Conservation (phyloP, 2,329 filamentous ascomycete species). For the Fusarium liriodendri region DNA sequence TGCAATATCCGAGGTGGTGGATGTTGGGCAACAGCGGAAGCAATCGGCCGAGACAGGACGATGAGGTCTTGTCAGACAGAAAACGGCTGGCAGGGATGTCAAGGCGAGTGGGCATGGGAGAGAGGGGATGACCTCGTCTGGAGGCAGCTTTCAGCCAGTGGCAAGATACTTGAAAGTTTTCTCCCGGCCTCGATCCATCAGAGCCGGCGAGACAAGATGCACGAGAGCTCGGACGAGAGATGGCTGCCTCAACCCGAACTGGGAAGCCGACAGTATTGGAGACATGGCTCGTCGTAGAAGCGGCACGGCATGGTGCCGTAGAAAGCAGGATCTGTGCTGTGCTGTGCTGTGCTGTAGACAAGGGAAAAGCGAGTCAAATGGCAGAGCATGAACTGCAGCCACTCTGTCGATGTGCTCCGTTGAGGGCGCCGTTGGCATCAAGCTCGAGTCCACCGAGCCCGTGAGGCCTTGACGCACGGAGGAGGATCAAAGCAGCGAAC, state of each 20-base stretch:
- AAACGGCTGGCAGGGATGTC: constrained; percentile 18
- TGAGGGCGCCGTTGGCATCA: constrained; percentile 11
- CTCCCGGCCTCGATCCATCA: constrained; percentile 5
- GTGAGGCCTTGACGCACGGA: constrained; percentile 31
- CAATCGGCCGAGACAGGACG: constrained; percentile 17
- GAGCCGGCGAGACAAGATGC: constrained; percentile 2
- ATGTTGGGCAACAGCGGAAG: constrained; percentile 18
- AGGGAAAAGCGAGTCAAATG: constrained; percentile 15
- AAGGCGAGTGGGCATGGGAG: constrained; percentile 1
- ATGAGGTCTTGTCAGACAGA: constrained; percentile 19
- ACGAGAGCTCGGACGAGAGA: constrained; percentile 5
- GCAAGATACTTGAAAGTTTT: constrained; percentile 19
- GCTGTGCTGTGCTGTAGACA: constrained; percentile 20
- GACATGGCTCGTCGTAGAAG: constrained; percentile 14
- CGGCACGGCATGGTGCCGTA: constrained; percentile 19
- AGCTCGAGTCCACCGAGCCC: constrained; percentile 20
- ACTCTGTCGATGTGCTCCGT: constrained; percentile 18
- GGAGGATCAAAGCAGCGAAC: constrained; percentile 44
- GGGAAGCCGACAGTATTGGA: constrained; percentile 12
- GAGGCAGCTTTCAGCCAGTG: constrained; percentile 10
- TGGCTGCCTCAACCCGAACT: constrained; percentile 1
- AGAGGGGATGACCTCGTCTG: background rate
- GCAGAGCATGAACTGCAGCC: constrained; percentile 25
- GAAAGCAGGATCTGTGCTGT: constrained; percentile 16
- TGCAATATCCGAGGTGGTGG: constrained; percentile 1